Evolutionary conservation across 805 yeast species (phyloP), one percentile per base, ranked within the genome.

Genomic region (Ogataea ganodermae): DNA sequence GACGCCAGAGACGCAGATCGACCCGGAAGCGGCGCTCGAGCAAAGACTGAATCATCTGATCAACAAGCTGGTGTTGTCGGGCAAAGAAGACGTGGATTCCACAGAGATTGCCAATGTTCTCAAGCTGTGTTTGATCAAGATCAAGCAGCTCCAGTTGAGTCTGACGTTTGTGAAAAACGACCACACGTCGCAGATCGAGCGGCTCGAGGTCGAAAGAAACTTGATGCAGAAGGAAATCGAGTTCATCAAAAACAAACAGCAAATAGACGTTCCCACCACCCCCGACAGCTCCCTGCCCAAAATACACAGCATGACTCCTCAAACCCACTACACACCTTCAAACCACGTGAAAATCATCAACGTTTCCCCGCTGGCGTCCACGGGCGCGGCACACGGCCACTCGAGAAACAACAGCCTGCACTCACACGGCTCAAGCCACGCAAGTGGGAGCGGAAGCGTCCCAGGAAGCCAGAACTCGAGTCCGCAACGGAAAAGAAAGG

Each of bases 151-250:
- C 4, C 49, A 56, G 16, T 9, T 60, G 28, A 43, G 47, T n/a
- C 27, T 51, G 13, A 32, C 37, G 7, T 52, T 59, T 44, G 41
- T 51, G 10, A 60, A 52, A 39, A 39, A 32, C n/a, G 55, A 51
- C 38, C 55, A 49, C 14, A 35, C 18, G 7, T 52, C 58, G 2
- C 57, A 58, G 39, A 45, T 58, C 16, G 61, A 57, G 35, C 30
- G 60, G 16, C 41, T 57, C 10, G 62, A 60, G 36, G 44, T 55
- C 27, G 62, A 60, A 42, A 53, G 62, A 44, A 56, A 60, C 33
- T 39, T 58, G 17, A 48, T 60, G 47, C 24, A 49, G 18, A 58
- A 56, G 35, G 63, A 60, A 37, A 58, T 58, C 20, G 59, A 50
- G 36, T 56, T 60, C n/a, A 55, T 60, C n/a, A 52, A 46, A 21